Conservation (phyloP, 2,329 filamentous ascomycete genomes). For the Lasiodiplodia hormozganensis region DNA sequence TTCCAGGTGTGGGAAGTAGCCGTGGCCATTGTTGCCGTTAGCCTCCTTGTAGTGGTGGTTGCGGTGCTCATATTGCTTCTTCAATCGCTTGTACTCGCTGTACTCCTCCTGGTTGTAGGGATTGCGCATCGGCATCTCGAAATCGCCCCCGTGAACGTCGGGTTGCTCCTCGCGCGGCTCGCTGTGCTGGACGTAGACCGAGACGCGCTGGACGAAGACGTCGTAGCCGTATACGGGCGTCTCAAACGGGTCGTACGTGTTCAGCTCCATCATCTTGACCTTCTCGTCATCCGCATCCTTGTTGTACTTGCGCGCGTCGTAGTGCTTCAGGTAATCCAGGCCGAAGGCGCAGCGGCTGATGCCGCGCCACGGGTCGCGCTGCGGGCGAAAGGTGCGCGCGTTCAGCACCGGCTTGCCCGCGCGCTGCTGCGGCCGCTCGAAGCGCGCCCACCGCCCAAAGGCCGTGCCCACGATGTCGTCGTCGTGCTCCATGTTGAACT, state of each 20-base stretch:
- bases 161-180: conserved; percentile 34
- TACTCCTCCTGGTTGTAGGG: conserved; percentile 52
- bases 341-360: conserved; percentile 59
- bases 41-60: neutral
- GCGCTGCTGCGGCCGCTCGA: conserved; percentile 54
- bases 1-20: conserved; percentile 50
- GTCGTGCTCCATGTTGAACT: conserved; percentile 60
- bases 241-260: conserved; percentile 54
- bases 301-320: conserved; percentile 40
- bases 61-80: conserved; percentile 32
- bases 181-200: conserved; percentile 59
- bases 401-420: conserved; percentile 60
- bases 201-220: conserved; percentile 58
- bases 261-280: conserved; percentile 59
- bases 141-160: neutral
- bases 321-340: conserved; percentile 59
- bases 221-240: conserved; percentile 56
- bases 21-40: conserved; percentile 27
- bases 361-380: conserved; percentile 60
- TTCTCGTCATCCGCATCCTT: conserved; percentile 33
- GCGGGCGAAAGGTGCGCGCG: conserved; percentile 58
- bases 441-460: conserved; percentile 58
- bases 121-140: conserved; percentile 52
- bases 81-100: conserved; percentile 42
- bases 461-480: conserved; percentile 57